A percentile compares a stretch with the other conserved stretches of the same genome.
phyloP scores from a whole-genome alignment of 1,284 basidiomycete genomes.

The Anthracocystis setariae region DNA sequence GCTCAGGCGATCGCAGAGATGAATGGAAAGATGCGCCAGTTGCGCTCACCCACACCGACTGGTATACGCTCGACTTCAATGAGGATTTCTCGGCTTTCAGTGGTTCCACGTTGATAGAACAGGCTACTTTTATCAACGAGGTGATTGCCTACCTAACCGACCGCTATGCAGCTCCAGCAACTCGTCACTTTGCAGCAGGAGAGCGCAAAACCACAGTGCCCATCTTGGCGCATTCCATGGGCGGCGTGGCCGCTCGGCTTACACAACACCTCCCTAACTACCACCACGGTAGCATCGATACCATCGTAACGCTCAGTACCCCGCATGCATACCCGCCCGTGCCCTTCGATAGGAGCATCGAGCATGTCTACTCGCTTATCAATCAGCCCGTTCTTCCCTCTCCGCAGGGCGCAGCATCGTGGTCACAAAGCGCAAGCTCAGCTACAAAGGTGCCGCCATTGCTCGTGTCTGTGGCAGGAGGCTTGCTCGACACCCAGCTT shows the following conservation, averaged over 20 bases:
- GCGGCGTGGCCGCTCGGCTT: constrained; percentile 85
- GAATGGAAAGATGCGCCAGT: constrained; percentile 53
- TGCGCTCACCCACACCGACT: constrained; percentile 44
- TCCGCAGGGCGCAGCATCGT: neutral
- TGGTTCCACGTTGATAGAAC: constrained; percentile 84
- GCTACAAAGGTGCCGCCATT: constrained; percentile 67
- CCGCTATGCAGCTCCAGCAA: constrained; percentile 73
- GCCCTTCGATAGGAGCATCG: constrained; percentile 83
- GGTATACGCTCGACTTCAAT: constrained; percentile 83
- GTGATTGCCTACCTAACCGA: constrained; percentile 82
- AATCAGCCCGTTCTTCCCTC: constrained; percentile 34
- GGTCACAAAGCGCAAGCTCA: neutral
- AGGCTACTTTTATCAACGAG: constrained; percentile 80
- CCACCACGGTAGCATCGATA: constrained; percentile 72
- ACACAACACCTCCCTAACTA: constrained; percentile 74
- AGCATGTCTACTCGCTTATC: constrained; percentile 75
- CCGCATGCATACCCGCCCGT: constrained; percentile 89
- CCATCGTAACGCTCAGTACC: constrained; percentile 92
- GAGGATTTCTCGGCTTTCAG: constrained; percentile 97
- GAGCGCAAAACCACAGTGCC: constrained; percentile 71
- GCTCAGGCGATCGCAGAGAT: constrained; percentile 58
- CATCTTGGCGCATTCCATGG: constrained; percentile 96
- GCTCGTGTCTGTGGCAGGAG: constrained; percentile 88
- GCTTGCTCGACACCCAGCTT: constrained; percentile 89
- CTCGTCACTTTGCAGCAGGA: constrained; percentile 42